Percentiles rank a stretch among this genome's conserved stretches.
phyloP scores from a whole-genome alignment of 495 filamentous ascomycete genomes.

The Penicillium pulvis region DNA sequence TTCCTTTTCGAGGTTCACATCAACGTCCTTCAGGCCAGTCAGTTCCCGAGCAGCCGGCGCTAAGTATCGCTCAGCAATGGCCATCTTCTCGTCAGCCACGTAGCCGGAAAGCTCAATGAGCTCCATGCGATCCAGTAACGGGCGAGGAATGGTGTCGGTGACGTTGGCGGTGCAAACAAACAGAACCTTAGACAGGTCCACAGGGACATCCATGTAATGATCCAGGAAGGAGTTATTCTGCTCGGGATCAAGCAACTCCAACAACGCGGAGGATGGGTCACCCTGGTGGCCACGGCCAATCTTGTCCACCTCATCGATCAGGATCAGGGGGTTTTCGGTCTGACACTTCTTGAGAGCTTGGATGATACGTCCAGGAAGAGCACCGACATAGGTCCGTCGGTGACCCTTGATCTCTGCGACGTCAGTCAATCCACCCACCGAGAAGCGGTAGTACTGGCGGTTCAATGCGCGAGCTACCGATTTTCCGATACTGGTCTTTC shows the following conservation, averaged over 20 bases:
- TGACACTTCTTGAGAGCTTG: slow-evolving; percentile 99
- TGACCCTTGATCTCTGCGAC: slow-evolving; percentile 99
- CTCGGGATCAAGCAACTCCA: slow-evolving; percentile 95
- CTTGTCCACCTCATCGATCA: slow-evolving; percentile 99
- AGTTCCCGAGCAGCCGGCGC: slow-evolving; percentile 89
- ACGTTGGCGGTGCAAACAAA: slow-evolving; percentile 99
- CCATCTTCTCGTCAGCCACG: slow-evolving; percentile 98
- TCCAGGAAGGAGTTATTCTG: slow-evolving; percentile 98
- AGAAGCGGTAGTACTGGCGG: slow-evolving; percentile 96
- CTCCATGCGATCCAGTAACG: slow-evolving; percentile 96
- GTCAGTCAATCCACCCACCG: slow-evolving; percentile 93
- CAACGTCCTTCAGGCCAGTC: slow-evolving; percentile 85
- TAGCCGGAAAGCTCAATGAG: slow-evolving; percentile 96
- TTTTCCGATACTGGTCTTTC: slow-evolving; percentile 98
- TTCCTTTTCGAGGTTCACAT: slow-evolving; percentile 78
- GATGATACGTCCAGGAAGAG: slow-evolving; percentile 93
- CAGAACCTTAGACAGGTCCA: slow-evolving; percentile 95
- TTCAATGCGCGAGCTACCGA: slow-evolving; percentile 94
- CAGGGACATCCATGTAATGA: slow-evolving; percentile 98
- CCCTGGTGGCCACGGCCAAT: slow-evolving; percentile 95
- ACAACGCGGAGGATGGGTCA: slow-evolving; percentile 90
- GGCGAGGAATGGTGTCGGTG: slow-evolving; percentile 96
- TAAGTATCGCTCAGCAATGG: slow-evolving; percentile 92
- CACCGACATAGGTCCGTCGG: slow-evolving; percentile 93
- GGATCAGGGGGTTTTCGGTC: slow-evolving; percentile 93